Evolutionary conservation across 371 early-diverging fungal genomes (phyloP).

Genomic region (Batkoa obscura): DNA sequence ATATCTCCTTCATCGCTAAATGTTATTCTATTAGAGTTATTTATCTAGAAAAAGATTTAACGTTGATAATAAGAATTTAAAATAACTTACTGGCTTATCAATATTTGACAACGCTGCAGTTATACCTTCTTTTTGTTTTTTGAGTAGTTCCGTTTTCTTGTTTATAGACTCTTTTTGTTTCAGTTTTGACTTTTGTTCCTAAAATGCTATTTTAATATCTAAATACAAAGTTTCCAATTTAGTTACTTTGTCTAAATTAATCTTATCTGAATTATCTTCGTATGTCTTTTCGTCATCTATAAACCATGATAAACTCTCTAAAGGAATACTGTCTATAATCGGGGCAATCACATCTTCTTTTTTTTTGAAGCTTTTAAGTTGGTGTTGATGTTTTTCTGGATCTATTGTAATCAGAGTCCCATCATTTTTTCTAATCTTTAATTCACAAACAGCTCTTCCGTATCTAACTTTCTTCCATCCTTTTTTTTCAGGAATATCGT

Average conservation of each 20-base stretch:
- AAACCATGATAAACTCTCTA: not conserved
- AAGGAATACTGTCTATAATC: not conserved
- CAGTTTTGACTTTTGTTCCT: not conserved
- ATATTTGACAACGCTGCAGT: not conserved
- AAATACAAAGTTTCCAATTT: not conserved
- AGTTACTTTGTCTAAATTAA: not conserved
- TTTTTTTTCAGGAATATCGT: not conserved
- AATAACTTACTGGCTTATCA: not conserved
- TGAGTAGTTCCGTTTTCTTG: not conserved
- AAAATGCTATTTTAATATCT: not conserved
- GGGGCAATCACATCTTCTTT: not conserved
- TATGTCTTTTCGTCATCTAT: not conserved
- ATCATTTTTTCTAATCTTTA: not conserved
- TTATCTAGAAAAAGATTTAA: not conserved
- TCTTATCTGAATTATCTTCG: not conserved
- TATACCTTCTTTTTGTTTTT: not conserved
- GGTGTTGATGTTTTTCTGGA: not conserved
- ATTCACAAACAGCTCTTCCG: not conserved
- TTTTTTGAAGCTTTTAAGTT: not conserved
- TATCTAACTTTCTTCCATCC: conserved; percentile 1
- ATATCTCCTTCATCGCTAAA: not conserved
- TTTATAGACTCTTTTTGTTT: not conserved
- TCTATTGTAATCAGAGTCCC: not conserved
- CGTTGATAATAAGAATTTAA: not conserved
- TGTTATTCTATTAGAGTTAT: not conserved